Conservation (phyloP, 257 asterid genomes). For the Solanum gandarillasii region DNA sequence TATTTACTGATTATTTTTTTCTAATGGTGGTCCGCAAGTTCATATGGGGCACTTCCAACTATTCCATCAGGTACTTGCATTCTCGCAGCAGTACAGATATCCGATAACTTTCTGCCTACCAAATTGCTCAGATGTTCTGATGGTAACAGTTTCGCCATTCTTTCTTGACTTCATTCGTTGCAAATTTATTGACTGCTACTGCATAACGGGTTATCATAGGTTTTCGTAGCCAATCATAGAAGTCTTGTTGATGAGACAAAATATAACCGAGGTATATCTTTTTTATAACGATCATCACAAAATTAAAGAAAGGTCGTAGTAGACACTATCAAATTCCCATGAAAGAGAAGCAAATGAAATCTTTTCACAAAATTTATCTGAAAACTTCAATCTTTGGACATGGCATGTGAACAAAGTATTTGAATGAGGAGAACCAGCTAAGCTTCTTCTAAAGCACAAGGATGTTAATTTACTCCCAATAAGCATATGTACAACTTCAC, state of each 20-base stretch:
- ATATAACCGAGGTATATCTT: not conserved
- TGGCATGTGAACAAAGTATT: not conserved
- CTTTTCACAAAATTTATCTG: not conserved
- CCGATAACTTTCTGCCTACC: not conserved
- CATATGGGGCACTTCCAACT: not conserved
- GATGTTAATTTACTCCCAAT: not conserved
- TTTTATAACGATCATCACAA: not conserved
- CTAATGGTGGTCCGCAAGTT: not conserved
- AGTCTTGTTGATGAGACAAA: not conserved
- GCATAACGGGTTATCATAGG: constrained; percentile 24
- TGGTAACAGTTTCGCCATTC: not conserved
- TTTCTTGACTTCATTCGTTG: not conserved
- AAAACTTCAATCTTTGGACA: not conserved
- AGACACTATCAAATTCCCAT: not conserved
- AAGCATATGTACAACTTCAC: not conserved
- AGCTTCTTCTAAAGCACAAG: not conserved
- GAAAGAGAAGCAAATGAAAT: not conserved
- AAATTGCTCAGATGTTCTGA: not conserved
- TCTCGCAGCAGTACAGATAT: not conserved
- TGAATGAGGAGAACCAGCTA: not conserved
- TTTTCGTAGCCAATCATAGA: not conserved
- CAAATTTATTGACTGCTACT: constrained; percentile 8
- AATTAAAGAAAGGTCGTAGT: not conserved
- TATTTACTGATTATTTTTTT: not conserved
- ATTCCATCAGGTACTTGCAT: not conserved